These are phyloP conservation scores for Wickerhamomyces canadensis DNA, from an alignment of 805 yeast genomes.

Conservation along the genomic window DNA sequence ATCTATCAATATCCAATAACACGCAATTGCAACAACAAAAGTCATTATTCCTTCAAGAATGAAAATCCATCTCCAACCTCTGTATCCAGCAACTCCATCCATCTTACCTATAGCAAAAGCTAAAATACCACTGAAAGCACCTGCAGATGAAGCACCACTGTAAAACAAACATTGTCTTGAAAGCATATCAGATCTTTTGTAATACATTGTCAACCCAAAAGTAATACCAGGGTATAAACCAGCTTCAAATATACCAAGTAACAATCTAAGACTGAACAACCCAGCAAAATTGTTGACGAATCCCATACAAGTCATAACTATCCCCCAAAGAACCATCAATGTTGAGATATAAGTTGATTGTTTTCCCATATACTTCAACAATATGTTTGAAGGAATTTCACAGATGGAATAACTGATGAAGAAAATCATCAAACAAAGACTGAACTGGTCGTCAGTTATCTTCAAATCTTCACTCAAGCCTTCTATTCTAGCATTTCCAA, in stretches of 20 bases:
- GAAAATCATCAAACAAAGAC: slow-evolving; percentile 39
- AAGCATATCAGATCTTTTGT: slow-evolving; percentile 32
- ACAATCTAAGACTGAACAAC: slow-evolving; percentile 34
- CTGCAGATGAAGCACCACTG: slow-evolving; percentile 36
- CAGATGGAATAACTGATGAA: slow-evolving; percentile 40
- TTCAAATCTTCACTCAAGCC: slow-evolving; percentile 40
- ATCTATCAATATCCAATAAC: slow-evolving; percentile 31
- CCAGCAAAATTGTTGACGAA: slow-evolving; percentile 29
- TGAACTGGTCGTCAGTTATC: slow-evolving; percentile 36
- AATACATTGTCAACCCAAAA: slow-evolving; percentile 33
- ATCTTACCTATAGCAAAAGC: slow-evolving; percentile 33
- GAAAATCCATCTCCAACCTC: slow-evolving; percentile 42
- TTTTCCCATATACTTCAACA: slow-evolving; percentile 35
- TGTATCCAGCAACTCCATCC: slow-evolving; percentile 29
- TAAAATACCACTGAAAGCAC: slow-evolving; percentile 39
- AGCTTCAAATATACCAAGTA: slow-evolving; percentile 39
- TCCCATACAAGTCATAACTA: slow-evolving; percentile 39
- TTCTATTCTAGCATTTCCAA: slow-evolving; percentile 49
- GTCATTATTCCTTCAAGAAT: slow-evolving; percentile 34
- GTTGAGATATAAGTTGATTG: slow-evolving; percentile 42
- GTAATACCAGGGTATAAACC: slow-evolving; percentile 38
- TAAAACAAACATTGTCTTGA: slow-evolving; percentile 34
- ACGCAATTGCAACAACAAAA: slow-evolving; percentile 34
- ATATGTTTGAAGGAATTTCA: slow-evolving; percentile 36
- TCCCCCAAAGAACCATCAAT: slow-evolving; percentile 40